Evolutionary conservation across 371 early-diverging fungal genomes (phyloP).

Genomic region (Apophysomyces trapeziformis): DNA sequence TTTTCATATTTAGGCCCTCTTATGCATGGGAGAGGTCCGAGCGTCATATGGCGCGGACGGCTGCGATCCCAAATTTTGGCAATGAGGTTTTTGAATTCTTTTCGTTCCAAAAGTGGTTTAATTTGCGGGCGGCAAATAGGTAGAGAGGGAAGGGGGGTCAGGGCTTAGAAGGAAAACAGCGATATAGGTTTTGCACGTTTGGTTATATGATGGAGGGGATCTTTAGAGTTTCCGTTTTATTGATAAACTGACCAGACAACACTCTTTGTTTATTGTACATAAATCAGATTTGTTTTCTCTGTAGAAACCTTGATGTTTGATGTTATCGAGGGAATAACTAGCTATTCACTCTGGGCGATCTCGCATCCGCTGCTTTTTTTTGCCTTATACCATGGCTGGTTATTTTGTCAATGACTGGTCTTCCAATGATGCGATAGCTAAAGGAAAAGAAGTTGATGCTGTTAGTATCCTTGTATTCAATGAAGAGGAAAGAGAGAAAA

Average conservation of each 20-base stretch:
- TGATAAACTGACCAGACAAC: constrained; percentile 4
- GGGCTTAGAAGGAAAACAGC: too few relatives aligned
- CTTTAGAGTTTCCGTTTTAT: neutral
- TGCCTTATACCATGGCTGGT: neutral
- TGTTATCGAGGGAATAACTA: neutral
- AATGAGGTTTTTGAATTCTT: neutral
- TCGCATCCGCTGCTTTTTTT: neutral
- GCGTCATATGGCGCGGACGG: constrained; percentile 8
- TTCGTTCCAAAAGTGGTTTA: constrained; percentile 3
- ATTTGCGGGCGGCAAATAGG: neutral
- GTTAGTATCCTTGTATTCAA: too few relatives aligned
- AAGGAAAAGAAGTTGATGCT: neutral
- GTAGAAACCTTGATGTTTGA: constrained; percentile 5
- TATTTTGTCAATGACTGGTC: constrained; percentile 5
- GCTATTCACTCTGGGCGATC: neutral
- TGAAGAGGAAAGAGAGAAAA: too few relatives aligned
- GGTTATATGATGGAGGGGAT: neutral
- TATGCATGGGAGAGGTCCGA: constrained; percentile 3
- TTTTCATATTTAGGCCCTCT: constrained; percentile 5
- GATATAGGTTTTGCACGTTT: too few relatives aligned
- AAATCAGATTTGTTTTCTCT: constrained; percentile 7
- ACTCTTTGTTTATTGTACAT: constrained; percentile 8
- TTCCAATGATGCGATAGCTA: constrained; percentile 1
- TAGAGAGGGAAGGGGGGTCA: neutral
- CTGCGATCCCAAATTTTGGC: too few relatives aligned